These are phyloP conservation scores for Tilletia horrida DNA, from an alignment of 1,284 basidiomycete genomes.

Conservation along the genomic window DNA sequence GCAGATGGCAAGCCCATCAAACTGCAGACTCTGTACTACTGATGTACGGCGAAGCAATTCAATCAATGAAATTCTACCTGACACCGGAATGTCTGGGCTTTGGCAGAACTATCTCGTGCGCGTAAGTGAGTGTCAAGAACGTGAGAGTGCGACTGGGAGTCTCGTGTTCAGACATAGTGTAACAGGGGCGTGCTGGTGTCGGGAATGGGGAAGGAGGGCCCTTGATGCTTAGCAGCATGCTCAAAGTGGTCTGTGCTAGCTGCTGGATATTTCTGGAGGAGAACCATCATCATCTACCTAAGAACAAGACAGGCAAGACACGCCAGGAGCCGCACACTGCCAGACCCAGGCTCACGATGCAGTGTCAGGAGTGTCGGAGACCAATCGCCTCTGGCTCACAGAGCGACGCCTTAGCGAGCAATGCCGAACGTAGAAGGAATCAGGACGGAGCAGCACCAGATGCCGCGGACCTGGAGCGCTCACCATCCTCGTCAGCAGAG, in stretches of 20 bases:
- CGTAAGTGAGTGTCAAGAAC: too few relatives aligned
- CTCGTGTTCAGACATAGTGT: too few relatives aligned
- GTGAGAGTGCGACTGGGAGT: too few relatives aligned
- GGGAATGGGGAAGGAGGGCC: too few relatives aligned
- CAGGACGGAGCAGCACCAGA: background rate
- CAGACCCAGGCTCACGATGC: background rate
- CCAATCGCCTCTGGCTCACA: background rate
- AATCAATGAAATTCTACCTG: background rate
- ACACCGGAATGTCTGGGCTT: background rate
- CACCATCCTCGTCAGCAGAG: constrained; percentile 9
- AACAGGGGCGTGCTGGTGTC: too few relatives aligned
- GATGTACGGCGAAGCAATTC: background rate
- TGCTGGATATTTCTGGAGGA: too few relatives aligned
- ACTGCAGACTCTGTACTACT: constrained; percentile 13
- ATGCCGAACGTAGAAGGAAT: background rate
- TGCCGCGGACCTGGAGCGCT: background rate
- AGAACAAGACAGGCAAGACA: too few relatives aligned
- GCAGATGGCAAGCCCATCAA: constrained; percentile 2
- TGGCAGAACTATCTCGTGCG: background rate
- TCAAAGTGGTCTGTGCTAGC: too few relatives aligned
- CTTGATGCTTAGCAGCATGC: too few relatives aligned
- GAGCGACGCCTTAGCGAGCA: background rate
- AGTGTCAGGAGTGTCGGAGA: constrained; percentile 15
- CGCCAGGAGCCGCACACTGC: too few relatives aligned
- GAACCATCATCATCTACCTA: too few relatives aligned